Evolutionary conservation across 164 flowering plant species (phyloP).

Genomic region (Chloranthus sessilifolius): DNA sequence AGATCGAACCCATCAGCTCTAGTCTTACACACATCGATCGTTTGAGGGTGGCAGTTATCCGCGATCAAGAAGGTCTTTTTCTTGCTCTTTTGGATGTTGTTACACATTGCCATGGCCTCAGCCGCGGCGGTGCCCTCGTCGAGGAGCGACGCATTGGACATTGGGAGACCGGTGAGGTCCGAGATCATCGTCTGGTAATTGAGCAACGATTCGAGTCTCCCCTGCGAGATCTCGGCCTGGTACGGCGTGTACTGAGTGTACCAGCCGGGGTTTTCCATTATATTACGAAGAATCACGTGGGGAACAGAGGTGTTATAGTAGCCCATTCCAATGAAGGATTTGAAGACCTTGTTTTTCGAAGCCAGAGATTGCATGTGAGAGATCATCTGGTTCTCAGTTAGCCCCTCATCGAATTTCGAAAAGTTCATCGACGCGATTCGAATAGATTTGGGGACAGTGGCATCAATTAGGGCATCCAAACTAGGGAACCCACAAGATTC

Average conservation of each 20-base stretch:
- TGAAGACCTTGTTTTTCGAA: constrained; percentile 67
- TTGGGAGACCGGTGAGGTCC: constrained; percentile 94
- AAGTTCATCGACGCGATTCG: constrained; percentile 59
- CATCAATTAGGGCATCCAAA: constrained; percentile 72
- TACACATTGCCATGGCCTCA: constrained; percentile 99
- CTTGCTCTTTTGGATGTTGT: constrained; percentile 72
- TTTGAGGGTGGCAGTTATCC: constrained; percentile 87
- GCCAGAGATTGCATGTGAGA: constrained; percentile 74
- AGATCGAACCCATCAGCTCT: constrained; percentile 86
- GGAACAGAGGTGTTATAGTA: constrained; percentile 88
- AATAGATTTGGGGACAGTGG: constrained; percentile 91
- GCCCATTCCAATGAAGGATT: constrained; percentile 95
- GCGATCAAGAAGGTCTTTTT: constrained; percentile 88
- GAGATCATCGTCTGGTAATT: constrained; percentile 87
- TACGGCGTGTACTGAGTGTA: constrained; percentile 98
- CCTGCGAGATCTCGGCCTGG: constrained; percentile 97
- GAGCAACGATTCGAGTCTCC: constrained; percentile 80
- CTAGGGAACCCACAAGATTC: constrained; percentile 48
- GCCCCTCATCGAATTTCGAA: constrained; percentile 69
- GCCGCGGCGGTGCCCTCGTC: constrained; percentile 99
- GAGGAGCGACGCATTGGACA: constrained; percentile 94
- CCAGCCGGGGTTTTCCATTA: constrained; percentile 99
- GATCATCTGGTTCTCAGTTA: constrained; percentile 90
- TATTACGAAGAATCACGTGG: constrained; percentile 76
- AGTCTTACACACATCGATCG: constrained; percentile 86